Evolutionary conservation across 345 rosid species (phyloP).

Genomic region (Barbarea vulgaris): DNA sequence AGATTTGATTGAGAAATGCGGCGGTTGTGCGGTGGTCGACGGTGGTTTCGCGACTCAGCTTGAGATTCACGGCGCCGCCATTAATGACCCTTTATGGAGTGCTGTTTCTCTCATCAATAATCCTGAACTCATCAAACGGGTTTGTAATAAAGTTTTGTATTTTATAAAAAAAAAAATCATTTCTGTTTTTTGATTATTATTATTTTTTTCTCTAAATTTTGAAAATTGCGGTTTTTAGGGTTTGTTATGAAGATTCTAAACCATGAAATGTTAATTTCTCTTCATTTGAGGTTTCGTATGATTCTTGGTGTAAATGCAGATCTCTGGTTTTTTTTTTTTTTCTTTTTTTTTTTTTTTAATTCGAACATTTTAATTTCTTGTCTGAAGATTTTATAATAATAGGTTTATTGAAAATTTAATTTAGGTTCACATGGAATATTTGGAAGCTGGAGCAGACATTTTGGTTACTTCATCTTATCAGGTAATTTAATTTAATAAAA

Average conservation of each 20-base stretch:
- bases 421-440: constrained; percentile 84
- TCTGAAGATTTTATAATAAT: constrained; percentile 6
- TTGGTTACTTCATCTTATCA: constrained; percentile 91
- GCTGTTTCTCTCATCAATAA: constrained; percentile 79
- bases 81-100: constrained; percentile 93
- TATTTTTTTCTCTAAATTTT: not conserved
- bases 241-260: not conserved
- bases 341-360: not conserved
- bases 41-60: constrained; percentile 97
- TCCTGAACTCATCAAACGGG: constrained; percentile 71
- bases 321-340: not conserved
- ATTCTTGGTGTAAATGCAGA: not conserved
- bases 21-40: constrained; percentile 92
- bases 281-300: not conserved
- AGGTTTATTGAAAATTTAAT: not conserved
- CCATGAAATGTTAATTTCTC: not conserved
- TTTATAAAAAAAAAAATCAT: not conserved
- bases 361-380: not conserved
- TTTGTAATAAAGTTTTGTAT: constrained; percentile 3
- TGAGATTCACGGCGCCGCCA: constrained; percentile 78
- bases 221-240: constrained; percentile 1
- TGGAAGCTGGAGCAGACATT: constrained; percentile 95
- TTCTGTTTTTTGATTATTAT: not conserved
- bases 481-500: constrained; percentile 59
- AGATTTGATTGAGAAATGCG: constrained; percentile 64